Evolutionary conservation across 768 basidiomycete genomes (phyloP), one percentile per base, ranked within the genome.

Genomic region (Rhizopogon roseolus): DNA sequence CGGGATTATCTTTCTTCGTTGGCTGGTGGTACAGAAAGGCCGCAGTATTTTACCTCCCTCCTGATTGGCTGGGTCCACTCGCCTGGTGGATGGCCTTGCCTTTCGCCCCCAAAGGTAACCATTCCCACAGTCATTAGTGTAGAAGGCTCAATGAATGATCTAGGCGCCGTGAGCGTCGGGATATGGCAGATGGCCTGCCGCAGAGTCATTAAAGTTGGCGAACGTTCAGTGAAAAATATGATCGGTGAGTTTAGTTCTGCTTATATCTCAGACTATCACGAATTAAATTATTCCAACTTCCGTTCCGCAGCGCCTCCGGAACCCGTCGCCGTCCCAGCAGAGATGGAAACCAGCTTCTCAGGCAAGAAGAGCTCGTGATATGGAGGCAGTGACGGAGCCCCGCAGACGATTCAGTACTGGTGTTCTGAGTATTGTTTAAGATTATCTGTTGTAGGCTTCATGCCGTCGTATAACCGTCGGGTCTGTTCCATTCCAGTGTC

Each of bases 141-240:
- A 38, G 8, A 46, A 59, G 16, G 29, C 28, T 27, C 22, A 46
- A 46, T 19, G 32, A 46, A 22, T 52, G 51, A 32, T 17, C 53
- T 14, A 94, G 95, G 96, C 10, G 90, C 93, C 10, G 88, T 99
- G 55, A 93, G 92, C 61, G 92, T 93, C 40, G 90, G 89, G 1
- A 81, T 93, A 39, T 99, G 96, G 96, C 90, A 93, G 64, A 91
- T 97, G 85, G 90, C 93, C 7, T 95, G 93, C 70, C 85, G 82
- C 58, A 79, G 93, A 49, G 88, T 93, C n/a, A 78, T 98, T 54
- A 78, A 80, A 55, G 76, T 86, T n/a, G 78, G 84, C 42, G 91
- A 93, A 67, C 78, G 81, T 22, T 75, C 87, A 5, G 84, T 86
- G 53, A 86, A 81, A 65, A 87, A 87, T 53, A 63, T 88, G 42